Evolutionary conservation across 495 filamentous ascomycete genomes (phyloP).

Genomic region (Xylaria flabelliformis): DNA sequence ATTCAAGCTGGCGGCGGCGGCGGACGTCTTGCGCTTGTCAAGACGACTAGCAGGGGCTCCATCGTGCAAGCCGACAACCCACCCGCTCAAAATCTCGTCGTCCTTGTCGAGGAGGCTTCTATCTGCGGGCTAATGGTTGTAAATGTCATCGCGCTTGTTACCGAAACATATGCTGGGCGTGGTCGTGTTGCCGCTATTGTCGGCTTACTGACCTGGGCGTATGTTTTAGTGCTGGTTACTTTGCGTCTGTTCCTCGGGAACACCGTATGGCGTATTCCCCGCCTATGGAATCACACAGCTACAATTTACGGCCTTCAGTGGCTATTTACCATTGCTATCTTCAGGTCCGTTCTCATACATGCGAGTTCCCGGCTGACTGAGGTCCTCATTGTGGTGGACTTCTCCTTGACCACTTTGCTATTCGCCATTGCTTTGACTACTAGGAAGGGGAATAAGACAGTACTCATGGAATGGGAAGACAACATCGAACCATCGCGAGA

Average conservation of each 20-base stretch:
- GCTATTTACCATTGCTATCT: conserved; percentile 74
- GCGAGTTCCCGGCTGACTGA: conserved; percentile 67
- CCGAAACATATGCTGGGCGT: conserved; percentile 39
- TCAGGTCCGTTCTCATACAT: conserved; percentile 86
- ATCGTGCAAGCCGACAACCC: conserved; percentile 81
- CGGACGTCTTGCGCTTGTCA: conserved; percentile 63
- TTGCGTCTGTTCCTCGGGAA: conserved; percentile 76
- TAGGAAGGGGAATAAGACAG: conserved; percentile 89
- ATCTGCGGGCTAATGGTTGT: conserved; percentile 73
- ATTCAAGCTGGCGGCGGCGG: conserved; percentile 45
- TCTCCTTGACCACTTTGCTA: conserved; percentile 74
- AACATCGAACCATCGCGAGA: conserved; percentile 84
- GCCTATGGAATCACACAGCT: conserved; percentile 92
- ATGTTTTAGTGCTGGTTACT: conserved; percentile 76
- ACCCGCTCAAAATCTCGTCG: conserved; percentile 69
- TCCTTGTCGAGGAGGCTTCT: conserved; percentile 75
- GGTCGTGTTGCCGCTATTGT: conserved; percentile 64
- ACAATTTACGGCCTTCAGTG: conserved; percentile 85
- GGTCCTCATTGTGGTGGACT: conserved; percentile 70
- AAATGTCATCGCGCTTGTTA: conserved; percentile 65
- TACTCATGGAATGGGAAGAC: conserved; percentile 84
- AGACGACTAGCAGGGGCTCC: conserved; percentile 66
- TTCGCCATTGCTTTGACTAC: conserved; percentile 77
- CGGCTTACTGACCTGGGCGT: conserved; percentile 75
- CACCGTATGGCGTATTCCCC: conserved; percentile 68